These are phyloP conservation scores for Penicillium verhagenii DNA, from an alignment of 495 filamentous ascomycete genomes.

Conservation along the genomic window DNA sequence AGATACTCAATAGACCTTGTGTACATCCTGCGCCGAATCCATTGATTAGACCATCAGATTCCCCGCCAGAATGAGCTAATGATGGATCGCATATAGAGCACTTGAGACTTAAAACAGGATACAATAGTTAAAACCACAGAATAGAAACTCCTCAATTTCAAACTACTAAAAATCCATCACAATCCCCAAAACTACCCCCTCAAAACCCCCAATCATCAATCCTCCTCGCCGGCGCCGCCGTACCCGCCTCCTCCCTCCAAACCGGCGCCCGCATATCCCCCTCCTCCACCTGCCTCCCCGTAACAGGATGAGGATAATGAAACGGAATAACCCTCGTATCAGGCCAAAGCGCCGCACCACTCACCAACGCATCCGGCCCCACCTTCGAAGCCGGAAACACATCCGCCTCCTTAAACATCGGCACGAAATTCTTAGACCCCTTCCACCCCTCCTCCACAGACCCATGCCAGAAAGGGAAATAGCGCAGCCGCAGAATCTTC, in stretches of 20 bases:
- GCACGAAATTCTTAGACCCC: not conserved
- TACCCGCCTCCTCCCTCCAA: not conserved
- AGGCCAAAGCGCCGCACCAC: constrained; percentile 2
- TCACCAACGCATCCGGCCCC: not conserved
- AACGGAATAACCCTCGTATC: constrained; percentile 8
- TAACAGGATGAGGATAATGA: constrained; percentile 5
- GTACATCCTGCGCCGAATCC: too few relatives aligned
- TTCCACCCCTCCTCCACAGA: not conserved
- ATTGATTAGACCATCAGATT: too few relatives aligned
- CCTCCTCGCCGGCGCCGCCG: not conserved
- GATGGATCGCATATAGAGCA: too few relatives aligned
- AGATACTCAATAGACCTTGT: too few relatives aligned
- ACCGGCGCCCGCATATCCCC: not conserved
- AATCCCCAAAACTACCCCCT: too few relatives aligned
- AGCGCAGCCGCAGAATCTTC: constrained; percentile 7
- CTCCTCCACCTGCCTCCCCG: not conserved
- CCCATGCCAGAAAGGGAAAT: constrained; percentile 10
- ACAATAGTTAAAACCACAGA: too few relatives aligned
- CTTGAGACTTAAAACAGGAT: too few relatives aligned
- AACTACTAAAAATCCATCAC: too few relatives aligned
- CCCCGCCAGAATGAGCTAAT: too few relatives aligned
- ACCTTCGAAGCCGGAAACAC: not conserved
- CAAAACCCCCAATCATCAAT: not conserved
- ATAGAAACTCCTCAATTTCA: too few relatives aligned
- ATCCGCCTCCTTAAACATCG: not conserved